These are phyloP conservation scores for Lentinula novae-zelandiae DNA, from an alignment of 1,284 basidiomycete species.

Conservation along the genomic window DNA sequence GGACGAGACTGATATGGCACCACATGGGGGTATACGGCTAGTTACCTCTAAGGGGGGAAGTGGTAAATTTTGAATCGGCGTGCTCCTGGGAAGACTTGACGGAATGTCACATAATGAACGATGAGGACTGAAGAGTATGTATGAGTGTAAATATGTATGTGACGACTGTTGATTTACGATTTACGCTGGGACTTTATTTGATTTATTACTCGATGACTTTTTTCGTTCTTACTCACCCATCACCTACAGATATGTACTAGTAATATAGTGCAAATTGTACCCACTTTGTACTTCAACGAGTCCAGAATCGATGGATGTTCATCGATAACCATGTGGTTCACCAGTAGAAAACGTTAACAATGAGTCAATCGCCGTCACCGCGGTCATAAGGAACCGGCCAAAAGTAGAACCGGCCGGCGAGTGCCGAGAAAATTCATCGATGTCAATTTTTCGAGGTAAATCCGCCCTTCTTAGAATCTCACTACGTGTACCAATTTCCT, in stretches of 20 bases:
- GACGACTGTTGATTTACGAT: not conserved
- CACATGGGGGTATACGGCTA: conserved; percentile 23
- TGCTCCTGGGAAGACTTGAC: too few relatives aligned
- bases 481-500: not conserved
- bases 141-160: not conserved
- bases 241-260: too few relatives aligned
- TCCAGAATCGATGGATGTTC: too few relatives aligned
- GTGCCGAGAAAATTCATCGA: not conserved
- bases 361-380: too few relatives aligned
- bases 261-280: too few relatives aligned
- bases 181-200: not conserved
- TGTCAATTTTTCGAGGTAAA: not conserved
- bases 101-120: not conserved
- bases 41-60: conserved; percentile 12
- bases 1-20: conserved; percentile 12
- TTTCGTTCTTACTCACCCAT: too few relatives aligned
- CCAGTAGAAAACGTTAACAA: too few relatives aligned
- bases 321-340: too few relatives aligned
- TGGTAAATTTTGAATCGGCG: conserved; percentile 4
- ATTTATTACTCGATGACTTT: too few relatives aligned
- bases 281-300: too few relatives aligned
- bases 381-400: not conserved
- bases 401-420: not conserved
- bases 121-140: not conserved
- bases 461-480: not conserved